phyloP scores from a whole-genome alignment of 768 basidiomycete species.

The Lactarius psammicola region DNA sequence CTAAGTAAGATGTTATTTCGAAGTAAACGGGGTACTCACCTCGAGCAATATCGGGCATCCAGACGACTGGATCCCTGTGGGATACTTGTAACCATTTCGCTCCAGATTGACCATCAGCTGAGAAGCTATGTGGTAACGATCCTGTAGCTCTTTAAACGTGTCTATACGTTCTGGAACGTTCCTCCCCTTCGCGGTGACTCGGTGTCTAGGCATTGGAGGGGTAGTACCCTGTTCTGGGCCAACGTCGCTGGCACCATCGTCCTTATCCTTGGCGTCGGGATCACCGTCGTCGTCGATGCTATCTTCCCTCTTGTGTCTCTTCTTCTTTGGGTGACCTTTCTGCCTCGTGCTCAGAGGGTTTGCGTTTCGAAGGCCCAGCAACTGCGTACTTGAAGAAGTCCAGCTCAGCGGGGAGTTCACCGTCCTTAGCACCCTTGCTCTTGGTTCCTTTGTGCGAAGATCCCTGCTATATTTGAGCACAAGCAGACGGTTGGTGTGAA shows the following conservation, averaged over 20 bases:
- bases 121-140: slow-evolving; percentile 56
- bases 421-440: slow-evolving; percentile 35
- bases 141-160: slow-evolving; percentile 57
- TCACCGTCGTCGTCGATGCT: slow-evolving; percentile 31
- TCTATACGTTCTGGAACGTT: slow-evolving; percentile 60
- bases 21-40: slow-evolving; percentile 41
- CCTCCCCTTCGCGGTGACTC: slow-evolving; percentile 72
- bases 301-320: slow-evolving; percentile 16
- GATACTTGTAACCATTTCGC: slow-evolving; percentile 57
- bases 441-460: slow-evolving; percentile 31
- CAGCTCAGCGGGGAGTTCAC: slow-evolving; percentile 68
- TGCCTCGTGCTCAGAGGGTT: slow-evolving; percentile 32
- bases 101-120: slow-evolving; percentile 64
- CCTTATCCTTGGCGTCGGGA: slow-evolving; percentile 33
- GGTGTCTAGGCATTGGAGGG: slow-evolving; percentile 47
- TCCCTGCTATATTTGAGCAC: slow-evolving; percentile 31
- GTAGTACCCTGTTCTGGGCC: slow-evolving; percentile 29
- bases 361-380: slow-evolving; percentile 53
- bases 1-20: background rate
- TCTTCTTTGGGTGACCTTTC: slow-evolving; percentile 19
- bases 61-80: slow-evolving; percentile 80
- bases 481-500: background rate
- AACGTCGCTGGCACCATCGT: slow-evolving; percentile 31
- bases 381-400: slow-evolving; percentile 92
- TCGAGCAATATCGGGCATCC: slow-evolving; percentile 79